Base-by-base conservation (phyloP, 768 basidiomycete genomes). In the Piloderma croceum region DNA sequence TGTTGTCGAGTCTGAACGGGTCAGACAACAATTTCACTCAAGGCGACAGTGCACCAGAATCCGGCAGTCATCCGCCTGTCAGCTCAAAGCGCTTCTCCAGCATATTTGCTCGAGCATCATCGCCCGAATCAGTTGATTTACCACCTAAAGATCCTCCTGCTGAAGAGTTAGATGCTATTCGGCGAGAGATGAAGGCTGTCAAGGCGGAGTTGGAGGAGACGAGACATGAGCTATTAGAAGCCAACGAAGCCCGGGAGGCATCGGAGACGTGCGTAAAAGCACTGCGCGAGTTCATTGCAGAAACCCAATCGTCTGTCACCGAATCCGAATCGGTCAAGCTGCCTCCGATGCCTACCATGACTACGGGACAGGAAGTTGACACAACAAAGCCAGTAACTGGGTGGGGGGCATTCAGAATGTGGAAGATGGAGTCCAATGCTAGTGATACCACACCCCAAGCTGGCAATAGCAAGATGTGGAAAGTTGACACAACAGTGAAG, bases 211-310 rank as follows among this genome's bases (percentile, higher is more conserved):
- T 92, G 13, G 79, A 81, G 24, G 75, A 72, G 22, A 68, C 74
- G 13, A 76, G 76, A 50, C 73, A 76, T 45, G 85, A 90, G 43
- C 63, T 94, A 34, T 67, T 56, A 27, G 91, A 94, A 54, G 71
- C 81, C 1, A 81, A 76, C 45, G 93, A 97, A 60, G 90, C 88
- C 3, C 71, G 80, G 35, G 81, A 90, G 54, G 93, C 93, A 3
- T 88, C 85, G 24, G 91, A 97, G 49, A 75, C 75, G 1, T 92
- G 90, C 56, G 79, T 87, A 48, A 79, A 76, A 40, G 88, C 85
- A 0, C 67, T 98, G 31, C 73, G 91, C 25, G 83, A 80, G 42
- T 97, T 85, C 56, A 89, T 90, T 48, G 77, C 76, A 17, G 79
- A 87, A 48, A 79, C 82, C 56, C 15, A 9, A 15, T 9, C 27